Percentiles rank a stretch among this genome's conserved stretches.
phyloP scores from a whole-genome alignment of 306 rosid genomes.

The Adenanthera pavonina region DNA sequence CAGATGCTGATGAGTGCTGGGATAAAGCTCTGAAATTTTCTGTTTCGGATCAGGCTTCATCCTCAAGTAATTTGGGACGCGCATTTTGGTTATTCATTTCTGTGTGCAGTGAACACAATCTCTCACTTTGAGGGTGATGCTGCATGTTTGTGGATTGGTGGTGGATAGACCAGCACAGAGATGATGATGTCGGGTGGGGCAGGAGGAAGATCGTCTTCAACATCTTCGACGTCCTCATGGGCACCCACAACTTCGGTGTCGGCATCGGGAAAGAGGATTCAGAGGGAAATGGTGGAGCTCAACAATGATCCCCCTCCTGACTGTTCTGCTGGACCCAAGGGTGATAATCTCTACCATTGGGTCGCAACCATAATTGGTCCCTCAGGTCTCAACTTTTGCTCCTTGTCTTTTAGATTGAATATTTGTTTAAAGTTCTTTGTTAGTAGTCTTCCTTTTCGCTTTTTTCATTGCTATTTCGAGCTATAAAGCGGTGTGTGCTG shows the following conservation, averaged over 20 bases:
- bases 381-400: slow-evolving; percentile 48
- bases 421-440: background rate
- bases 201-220: slow-evolving; percentile 42
- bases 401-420: background rate
- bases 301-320: slow-evolving; percentile 77
- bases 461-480: background rate
- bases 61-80: background rate
- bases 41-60: background rate
- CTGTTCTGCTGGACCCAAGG: slow-evolving; percentile 94
- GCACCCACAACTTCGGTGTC: slow-evolving; percentile 74
- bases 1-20: background rate
- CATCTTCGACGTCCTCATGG: slow-evolving; percentile 66
- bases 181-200: slow-evolving; percentile 52
- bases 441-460: background rate
- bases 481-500: background rate
- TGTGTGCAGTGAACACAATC: background rate
- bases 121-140: background rate
- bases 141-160: slow-evolving; percentile 34
- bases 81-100: background rate
- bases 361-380: slow-evolving; percentile 87
- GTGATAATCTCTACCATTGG: slow-evolving; percentile 96
- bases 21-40: background rate
- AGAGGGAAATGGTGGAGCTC: slow-evolving; percentile 83
- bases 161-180: slow-evolving; percentile 13
- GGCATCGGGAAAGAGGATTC: slow-evolving; percentile 87